Percentiles rank a stretch among this genome's conserved stretches.
phyloP scores from a whole-genome alignment of 1,139 yeast genomes.

The Geotrichum bryndzae region DNA sequence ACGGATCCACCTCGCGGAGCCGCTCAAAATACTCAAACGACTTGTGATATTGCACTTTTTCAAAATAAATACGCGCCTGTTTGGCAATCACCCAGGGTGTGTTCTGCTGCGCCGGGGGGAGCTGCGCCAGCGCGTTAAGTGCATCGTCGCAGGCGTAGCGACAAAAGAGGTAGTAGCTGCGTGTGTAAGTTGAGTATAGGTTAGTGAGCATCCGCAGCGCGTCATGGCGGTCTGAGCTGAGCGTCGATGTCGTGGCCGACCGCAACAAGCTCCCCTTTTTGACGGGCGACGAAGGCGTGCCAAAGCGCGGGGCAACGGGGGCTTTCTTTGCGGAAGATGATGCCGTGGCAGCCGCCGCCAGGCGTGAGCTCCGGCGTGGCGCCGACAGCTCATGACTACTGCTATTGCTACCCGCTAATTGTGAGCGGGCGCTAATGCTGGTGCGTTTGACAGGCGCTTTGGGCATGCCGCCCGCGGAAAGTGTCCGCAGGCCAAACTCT shows the following conservation, averaged over 20 bases:
- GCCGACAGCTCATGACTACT: neutral
- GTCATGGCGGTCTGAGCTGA: constrained; percentile 7
- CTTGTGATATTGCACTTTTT: constrained; percentile 77
- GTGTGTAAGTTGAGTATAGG: constrained; percentile 57
- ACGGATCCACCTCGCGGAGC: constrained; percentile 64
- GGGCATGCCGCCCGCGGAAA: neutral
- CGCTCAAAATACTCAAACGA: constrained; percentile 59
- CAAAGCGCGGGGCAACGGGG: neutral
- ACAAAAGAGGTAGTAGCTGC: constrained; percentile 57
- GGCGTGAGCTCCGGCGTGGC: constrained; percentile 12
- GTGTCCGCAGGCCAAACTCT: neutral
- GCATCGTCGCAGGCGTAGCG: constrained; percentile 78
- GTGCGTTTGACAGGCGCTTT: constrained; percentile 9
- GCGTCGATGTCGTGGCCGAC: constrained; percentile 7
- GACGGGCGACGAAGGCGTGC: neutral
- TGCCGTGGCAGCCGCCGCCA: constrained; percentile 10
- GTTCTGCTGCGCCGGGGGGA: constrained; percentile 57
- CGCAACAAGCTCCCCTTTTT: neutral
- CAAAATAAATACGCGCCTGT: constrained; percentile 77
- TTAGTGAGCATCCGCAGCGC: constrained; percentile 35
- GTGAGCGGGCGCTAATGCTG: neutral
- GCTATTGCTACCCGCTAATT: neutral
- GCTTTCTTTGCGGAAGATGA: neutral
- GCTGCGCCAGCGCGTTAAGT: constrained; percentile 55
- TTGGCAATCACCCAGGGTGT: constrained; percentile 86